Evolutionary conservation across 345 rosid genomes (phyloP).

Genomic region (Melaleuca alternifolia): DNA sequence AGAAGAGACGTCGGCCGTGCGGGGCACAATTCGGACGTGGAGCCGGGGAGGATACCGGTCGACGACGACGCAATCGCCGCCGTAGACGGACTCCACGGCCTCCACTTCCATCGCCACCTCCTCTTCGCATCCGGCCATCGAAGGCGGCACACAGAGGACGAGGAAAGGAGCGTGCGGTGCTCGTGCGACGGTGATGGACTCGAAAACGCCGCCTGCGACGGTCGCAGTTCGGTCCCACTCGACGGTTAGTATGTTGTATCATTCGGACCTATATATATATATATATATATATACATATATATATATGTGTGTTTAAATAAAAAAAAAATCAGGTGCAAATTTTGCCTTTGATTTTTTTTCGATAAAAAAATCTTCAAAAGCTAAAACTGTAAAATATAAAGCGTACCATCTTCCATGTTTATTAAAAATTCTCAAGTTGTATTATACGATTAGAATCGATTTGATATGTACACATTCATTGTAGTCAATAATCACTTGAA

Average conservation of each 20-base stretch:
- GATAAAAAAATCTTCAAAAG: background rate
- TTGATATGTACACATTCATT: background rate
- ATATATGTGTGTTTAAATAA: background rate
- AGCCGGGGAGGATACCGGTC: slow-evolving; percentile 59
- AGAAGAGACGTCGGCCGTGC: slow-evolving; percentile 86
- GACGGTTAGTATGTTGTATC: too few species aligned
- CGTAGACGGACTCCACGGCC: slow-evolving; percentile 70
- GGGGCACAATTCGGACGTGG: slow-evolving; percentile 59
- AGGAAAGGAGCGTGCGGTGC: background rate
- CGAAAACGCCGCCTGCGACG: background rate
- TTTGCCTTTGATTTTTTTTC: background rate
- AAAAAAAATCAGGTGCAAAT: background rate
- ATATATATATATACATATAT: background rate
- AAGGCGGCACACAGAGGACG: background rate
- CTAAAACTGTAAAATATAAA: background rate
- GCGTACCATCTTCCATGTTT: background rate
- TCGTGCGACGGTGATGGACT: background rate
- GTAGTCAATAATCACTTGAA: background rate
- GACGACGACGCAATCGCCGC: slow-evolving; percentile 54
- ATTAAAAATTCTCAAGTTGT: background rate
- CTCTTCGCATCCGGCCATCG: slow-evolving; percentile 27
- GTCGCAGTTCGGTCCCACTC: background rate
- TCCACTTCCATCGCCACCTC: slow-evolving; percentile 66
- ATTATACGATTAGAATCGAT: accelerated
- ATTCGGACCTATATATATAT: too few species aligned